These are phyloP conservation scores for Globisporangium perplexum DNA, from an alignment of 352 stramenopile species.

Conservation along the genomic window DNA sequence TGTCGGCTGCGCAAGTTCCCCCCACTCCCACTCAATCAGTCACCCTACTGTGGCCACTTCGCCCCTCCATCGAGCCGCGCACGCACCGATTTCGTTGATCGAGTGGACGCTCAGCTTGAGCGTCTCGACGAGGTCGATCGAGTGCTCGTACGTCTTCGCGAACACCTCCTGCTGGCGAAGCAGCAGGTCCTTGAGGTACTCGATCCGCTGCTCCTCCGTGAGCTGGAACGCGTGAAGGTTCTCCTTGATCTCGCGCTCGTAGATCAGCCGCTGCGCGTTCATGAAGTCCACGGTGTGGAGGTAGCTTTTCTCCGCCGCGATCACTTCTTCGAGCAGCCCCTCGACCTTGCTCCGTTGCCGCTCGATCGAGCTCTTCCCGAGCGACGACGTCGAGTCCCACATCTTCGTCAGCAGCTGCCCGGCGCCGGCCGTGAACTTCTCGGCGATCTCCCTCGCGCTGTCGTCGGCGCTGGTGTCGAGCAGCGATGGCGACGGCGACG, in stretches of 20 bases:
- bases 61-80: background rate
- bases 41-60: background rate
- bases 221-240: conserved; percentile 78
- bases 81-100: conserved; percentile 69
- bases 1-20: conserved; percentile 42
- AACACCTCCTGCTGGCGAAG: conserved; percentile 61
- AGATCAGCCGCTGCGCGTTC: conserved; percentile 56
- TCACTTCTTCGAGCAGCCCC: conserved; percentile 54
- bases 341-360: conserved; percentile 61
- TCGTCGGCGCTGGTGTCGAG: conserved; percentile 12
- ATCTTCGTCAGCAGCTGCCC: conserved; percentile 77
- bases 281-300: conserved; percentile 57
- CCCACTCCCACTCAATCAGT: background rate
- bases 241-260: conserved; percentile 69
- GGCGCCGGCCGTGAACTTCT: conserved; percentile 48
- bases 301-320: conserved; percentile 66
- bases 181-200: conserved; percentile 75
- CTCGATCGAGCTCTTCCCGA: conserved; percentile 57
- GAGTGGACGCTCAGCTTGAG: conserved; percentile 42
- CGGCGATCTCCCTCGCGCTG: conserved; percentile 44
- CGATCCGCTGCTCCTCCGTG: conserved; percentile 77
- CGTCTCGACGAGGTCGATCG: conserved; percentile 34
- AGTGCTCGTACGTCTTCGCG: conserved; percentile 34
- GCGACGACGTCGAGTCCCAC: conserved; percentile 70
- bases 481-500: background rate